phyloP scores from a whole-genome alignment of 345 rosid species.

The Mallotus nudiflorus region DNA sequence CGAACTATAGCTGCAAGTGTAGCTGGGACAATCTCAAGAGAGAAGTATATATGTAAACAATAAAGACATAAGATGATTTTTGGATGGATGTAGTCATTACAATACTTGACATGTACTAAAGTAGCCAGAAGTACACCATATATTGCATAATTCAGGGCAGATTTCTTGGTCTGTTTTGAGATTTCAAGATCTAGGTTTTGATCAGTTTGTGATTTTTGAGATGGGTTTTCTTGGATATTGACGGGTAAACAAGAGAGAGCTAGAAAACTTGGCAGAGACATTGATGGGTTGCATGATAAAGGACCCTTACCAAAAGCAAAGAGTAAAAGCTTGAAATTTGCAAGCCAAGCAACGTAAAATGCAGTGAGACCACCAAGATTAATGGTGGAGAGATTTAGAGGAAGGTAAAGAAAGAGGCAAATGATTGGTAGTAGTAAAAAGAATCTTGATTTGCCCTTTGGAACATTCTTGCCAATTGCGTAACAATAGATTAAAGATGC shows the following conservation, averaged over 20 bases:
- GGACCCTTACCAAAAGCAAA: constrained; percentile 21
- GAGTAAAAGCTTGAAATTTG: constrained; percentile 21
- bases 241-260: constrained; percentile 13
- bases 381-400: constrained; percentile 11
- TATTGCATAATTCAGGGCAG: neutral
- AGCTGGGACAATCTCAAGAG: constrained; percentile 11
- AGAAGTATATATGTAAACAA: neutral
- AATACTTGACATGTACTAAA: neutral
- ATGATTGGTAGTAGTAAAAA: constrained; percentile 11
- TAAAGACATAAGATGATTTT: neutral
- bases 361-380: constrained; percentile 12
- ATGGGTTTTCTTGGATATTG: constrained; percentile 7
- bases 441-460: constrained; percentile 14
- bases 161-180: neutral
- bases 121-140: neutral
- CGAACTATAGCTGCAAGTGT: neutral
- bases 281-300: neutral
- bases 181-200: neutral
- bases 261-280: neutral
- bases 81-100: constrained; percentile 4
- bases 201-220: neutral
- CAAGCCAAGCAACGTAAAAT: constrained; percentile 22
- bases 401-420: constrained; percentile 18
- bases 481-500: constrained; percentile 15
- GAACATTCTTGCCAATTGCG: neutral